Conservation (phyloP, 352 stramenopile species). For the Pythium rhizo-oryzae region DNA sequence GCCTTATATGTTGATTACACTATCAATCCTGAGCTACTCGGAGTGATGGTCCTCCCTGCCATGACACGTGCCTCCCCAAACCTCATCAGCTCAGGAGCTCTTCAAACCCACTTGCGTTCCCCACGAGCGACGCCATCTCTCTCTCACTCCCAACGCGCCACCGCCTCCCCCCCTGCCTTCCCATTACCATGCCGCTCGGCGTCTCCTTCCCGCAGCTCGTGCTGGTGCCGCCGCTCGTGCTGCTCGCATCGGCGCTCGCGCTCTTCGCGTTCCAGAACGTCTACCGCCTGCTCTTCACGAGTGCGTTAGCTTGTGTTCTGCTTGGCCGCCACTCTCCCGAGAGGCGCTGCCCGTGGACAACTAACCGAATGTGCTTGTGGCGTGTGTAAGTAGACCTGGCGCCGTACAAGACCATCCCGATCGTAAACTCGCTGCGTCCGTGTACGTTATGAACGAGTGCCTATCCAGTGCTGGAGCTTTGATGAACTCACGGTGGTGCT, state of each 20-base stretch:
- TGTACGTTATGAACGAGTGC: conserved; percentile 34
- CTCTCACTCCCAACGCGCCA: background rate
- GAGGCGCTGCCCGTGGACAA: background rate
- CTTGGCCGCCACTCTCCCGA: background rate
- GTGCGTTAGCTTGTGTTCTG: conserved; percentile 30
- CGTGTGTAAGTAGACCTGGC: conserved; percentile 44
- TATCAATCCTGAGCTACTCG: background rate
- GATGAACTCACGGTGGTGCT: background rate
- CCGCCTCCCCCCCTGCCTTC: background rate
- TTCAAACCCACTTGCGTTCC: background rate
- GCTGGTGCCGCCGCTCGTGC: conserved; percentile 70
- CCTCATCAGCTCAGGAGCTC: background rate
- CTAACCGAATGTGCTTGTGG: background rate
- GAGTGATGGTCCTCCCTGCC: background rate
- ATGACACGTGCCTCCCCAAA: background rate
- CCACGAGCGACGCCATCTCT: background rate
- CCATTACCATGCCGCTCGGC: conserved; percentile 31
- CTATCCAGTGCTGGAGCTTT: too few species aligned
- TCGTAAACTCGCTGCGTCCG: conserved; percentile 54
- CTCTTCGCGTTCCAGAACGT: conserved; percentile 85
- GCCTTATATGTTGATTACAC: too few species aligned
- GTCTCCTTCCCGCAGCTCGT: conserved; percentile 58
- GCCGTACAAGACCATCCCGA: conserved; percentile 69
- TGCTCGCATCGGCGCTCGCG: conserved; percentile 63
- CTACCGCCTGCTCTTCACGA: conserved; percentile 63